These are phyloP conservation scores for Globisporangium uncinulatum DNA, from an alignment of 352 stramenopile genomes.

Conservation along the genomic window DNA sequence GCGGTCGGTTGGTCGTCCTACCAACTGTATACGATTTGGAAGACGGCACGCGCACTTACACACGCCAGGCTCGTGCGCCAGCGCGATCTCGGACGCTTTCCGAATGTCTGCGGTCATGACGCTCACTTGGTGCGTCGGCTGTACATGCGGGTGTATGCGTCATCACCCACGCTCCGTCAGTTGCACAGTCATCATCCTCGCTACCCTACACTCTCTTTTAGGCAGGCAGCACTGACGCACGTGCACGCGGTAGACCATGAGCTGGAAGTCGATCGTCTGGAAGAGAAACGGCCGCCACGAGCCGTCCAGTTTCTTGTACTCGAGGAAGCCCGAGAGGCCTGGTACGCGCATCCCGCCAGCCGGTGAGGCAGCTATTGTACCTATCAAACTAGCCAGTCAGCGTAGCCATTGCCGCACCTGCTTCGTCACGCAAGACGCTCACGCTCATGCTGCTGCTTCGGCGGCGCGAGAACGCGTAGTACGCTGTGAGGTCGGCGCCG, in stretches of 20 bases:
- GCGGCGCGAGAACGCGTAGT: conserved; percentile 56
- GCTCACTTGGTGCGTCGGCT: conserved; percentile 63
- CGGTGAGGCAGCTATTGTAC: no score
- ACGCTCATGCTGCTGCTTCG: conserved; percentile 36
- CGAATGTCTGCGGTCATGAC: conserved; percentile 72
- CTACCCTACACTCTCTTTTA: not conserved
- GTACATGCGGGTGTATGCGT: not conserved
- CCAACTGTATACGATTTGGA: no score
- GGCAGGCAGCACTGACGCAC: conserved; percentile 22
- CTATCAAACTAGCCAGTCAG: no score
- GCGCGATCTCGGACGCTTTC: conserved; percentile 46
- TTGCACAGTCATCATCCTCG: not conserved
- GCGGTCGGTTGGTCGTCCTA: not conserved
- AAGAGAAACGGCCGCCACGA: conserved; percentile 75
- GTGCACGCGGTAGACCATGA: conserved; percentile 67
- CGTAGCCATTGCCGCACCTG: conserved; percentile 4
- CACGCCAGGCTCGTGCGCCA: conserved; percentile 13
- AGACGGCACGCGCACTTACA: not conserved
- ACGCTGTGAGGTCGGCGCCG: conserved; percentile 45
- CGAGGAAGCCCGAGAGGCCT: conserved; percentile 53
- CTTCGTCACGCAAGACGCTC: conserved; percentile 37
- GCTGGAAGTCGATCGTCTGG: conserved; percentile 60
- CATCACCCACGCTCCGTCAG: not conserved
- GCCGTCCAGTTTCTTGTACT: conserved; percentile 67
- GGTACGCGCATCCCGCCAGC: not conserved